Evolutionary conservation across 345 rosid genomes (phyloP).

Genomic region (Rubroshorea leprosula): DNA sequence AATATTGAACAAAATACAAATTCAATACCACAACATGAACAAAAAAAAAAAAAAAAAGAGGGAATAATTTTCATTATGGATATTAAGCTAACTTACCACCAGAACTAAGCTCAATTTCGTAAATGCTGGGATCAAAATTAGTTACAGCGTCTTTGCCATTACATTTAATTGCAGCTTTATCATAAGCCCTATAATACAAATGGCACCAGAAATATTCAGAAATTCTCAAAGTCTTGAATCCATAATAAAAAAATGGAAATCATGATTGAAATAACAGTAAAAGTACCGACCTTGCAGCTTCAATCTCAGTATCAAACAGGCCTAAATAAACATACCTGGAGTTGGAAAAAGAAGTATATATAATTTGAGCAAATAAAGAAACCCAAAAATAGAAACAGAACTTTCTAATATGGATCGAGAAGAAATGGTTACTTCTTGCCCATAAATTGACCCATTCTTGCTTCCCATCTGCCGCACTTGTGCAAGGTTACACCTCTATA

Average conservation of each 20-base stretch:
- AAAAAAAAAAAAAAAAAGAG: background rate
- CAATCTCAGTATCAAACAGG: constrained; percentile 85
- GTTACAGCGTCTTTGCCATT: constrained; percentile 96
- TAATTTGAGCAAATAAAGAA: background rate
- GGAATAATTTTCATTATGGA: background rate
- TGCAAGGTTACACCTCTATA: constrained; percentile 97
- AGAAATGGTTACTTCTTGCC: constrained; percentile 62
- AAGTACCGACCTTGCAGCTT: constrained; percentile 70
- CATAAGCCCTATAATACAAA: constrained; percentile 49
- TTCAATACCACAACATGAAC: background rate
- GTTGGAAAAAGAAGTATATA: background rate
- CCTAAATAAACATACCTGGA: constrained; percentile 88
- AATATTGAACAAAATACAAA: background rate
- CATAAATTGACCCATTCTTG: constrained; percentile 90
- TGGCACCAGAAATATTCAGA: background rate
- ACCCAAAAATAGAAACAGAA: background rate
- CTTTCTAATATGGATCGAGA: background rate
- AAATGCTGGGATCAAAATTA: constrained; percentile 81
- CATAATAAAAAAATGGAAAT: background rate
- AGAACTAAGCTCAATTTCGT: constrained; percentile 52
- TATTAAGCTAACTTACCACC: constrained; percentile 28
- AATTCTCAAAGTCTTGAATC: background rate
- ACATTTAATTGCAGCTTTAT: constrained; percentile 87
- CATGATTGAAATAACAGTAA: background rate
- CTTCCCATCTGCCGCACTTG: constrained; percentile 99